A percentile compares a stretch with the other conserved stretches of the same genome.
phyloP scores from a whole-genome alignment of 805 yeast species.

The Saturnispora gosingensis region DNA sequence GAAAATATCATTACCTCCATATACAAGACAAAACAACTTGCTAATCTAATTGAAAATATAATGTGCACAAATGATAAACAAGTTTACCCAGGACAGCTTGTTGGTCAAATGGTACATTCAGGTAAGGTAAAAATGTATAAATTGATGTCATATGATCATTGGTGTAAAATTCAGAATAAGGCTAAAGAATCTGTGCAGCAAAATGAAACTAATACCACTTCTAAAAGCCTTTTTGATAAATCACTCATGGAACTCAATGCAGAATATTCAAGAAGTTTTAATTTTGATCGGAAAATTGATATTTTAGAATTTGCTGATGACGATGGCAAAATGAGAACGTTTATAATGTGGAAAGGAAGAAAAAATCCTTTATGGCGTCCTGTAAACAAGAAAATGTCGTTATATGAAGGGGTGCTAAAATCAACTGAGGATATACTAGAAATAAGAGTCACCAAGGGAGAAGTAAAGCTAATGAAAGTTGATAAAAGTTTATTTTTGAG shows the following conservation, averaged over 20 bases:
- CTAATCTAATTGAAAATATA: constrained; percentile 10
- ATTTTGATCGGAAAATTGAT: constrained; percentile 6
- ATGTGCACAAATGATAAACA: constrained; percentile 19
- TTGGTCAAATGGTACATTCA: constrained; percentile 24
- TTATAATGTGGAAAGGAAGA: constrained; percentile 6
- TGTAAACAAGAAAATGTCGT: background rate
- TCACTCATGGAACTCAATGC: constrained; percentile 11
- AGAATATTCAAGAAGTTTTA: constrained; percentile 1
- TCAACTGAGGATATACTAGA: constrained; percentile 4
- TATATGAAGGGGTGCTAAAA: background rate
- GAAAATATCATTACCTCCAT: constrained; percentile 43
- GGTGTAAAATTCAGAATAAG: constrained; percentile 4
- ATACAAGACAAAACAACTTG: constrained; percentile 7
- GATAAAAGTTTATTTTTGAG: background rate
- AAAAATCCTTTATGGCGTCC: background rate
- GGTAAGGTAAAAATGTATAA: constrained; percentile 70
- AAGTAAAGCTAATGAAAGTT: background rate
- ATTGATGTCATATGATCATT: constrained; percentile 18
- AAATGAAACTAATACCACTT: background rate
- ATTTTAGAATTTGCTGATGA: background rate
- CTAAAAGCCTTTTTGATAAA: background rate
- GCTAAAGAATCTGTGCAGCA: background rate
- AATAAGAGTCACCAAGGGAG: background rate
- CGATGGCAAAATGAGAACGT: background rate
- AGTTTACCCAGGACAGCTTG: constrained; percentile 6